A percentile compares a stretch with the other conserved stretches of the same genome.
These are phyloP conservation scores for Xylaria palmicola DNA, from an alignment of 495 filamentous ascomycete species.

Conservation along the genomic window DNA sequence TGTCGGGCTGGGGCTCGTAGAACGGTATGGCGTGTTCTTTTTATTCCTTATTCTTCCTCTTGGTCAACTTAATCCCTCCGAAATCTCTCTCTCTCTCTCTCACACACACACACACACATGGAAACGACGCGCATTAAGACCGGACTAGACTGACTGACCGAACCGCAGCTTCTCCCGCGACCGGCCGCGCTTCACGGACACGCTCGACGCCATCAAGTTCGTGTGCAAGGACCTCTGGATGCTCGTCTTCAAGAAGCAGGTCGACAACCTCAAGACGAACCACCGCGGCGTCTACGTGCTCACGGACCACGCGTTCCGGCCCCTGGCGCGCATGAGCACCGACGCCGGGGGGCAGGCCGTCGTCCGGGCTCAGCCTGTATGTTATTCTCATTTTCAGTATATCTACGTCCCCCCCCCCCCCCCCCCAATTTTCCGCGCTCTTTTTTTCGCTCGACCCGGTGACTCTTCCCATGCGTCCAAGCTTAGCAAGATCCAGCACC, in stretches of 20 bases:
- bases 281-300: slow-evolving; percentile 95
- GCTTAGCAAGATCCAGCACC: neutral
- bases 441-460: too few species aligned
- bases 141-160: too few species aligned
- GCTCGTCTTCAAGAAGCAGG: slow-evolving; percentile 90
- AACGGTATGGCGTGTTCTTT: slow-evolving; percentile 60
- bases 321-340: slow-evolving; percentile 82
- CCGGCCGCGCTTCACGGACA: slow-evolving; percentile 81
- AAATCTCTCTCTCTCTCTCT: neutral
- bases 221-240: slow-evolving; percentile 98
- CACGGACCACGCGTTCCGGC: slow-evolving; percentile 89
- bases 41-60: neutral
- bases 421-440: neutral
- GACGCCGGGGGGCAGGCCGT: slow-evolving; percentile 70
- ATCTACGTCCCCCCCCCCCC: slow-evolving; percentile 3
- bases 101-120: too few species aligned
- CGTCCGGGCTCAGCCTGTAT: slow-evolving; percentile 75
- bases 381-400: slow-evolving; percentile 27
- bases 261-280: slow-evolving; percentile 98
- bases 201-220: slow-evolving; percentile 92
- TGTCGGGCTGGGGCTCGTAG: slow-evolving; percentile 88
- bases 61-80: neutral
- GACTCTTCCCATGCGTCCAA: too few species aligned
- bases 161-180: slow-evolving; percentile 76
- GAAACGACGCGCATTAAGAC: too few species aligned